Conservation (phyloP, 106 monocot species). For the Iris macrosiphon region DNA sequence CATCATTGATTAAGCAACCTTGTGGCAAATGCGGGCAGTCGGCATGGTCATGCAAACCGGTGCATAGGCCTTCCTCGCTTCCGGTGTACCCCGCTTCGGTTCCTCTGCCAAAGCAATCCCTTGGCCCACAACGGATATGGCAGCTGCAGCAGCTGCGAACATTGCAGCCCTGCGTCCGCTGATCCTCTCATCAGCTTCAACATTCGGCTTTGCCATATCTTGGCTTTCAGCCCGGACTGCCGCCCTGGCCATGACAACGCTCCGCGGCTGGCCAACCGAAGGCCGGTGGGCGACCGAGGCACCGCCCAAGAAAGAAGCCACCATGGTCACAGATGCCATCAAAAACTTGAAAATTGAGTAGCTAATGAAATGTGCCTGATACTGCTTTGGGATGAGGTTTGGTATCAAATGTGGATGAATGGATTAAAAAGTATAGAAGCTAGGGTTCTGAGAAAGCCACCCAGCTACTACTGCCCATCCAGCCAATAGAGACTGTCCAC, state of each 20-base stretch:
- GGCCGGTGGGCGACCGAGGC: no score
- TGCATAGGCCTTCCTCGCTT: conserved; percentile 46
- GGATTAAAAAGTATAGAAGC: no score
- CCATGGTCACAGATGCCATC: conserved; percentile 67
- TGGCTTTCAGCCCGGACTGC: conserved; percentile 7
- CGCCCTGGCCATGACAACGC: conserved; percentile 21
- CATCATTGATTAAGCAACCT: conserved; percentile 6
- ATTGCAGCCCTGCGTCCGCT: conserved; percentile 34
- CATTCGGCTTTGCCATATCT: neutral
- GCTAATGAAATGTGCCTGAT: no score
- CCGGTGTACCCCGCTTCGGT: conserved; percentile 44
- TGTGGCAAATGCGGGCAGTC: conserved; percentile 29
- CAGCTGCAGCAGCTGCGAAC: conserved; percentile 53
- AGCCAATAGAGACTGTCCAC: no score
- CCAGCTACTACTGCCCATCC: no score
- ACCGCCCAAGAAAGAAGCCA: conserved; percentile 58
- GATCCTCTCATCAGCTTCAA: neutral
- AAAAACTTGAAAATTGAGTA: no score
- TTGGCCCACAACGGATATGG: conserved; percentile 15
- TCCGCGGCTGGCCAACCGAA: no score
- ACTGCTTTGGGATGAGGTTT: no score
- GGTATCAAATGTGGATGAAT: no score
- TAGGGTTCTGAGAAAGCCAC: no score
- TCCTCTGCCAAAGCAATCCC: conserved; percentile 12
- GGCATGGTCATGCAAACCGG: conserved; percentile 62